Conservation (phyloP, 257 asterid species). For the Nicotiana paniculata region DNA sequence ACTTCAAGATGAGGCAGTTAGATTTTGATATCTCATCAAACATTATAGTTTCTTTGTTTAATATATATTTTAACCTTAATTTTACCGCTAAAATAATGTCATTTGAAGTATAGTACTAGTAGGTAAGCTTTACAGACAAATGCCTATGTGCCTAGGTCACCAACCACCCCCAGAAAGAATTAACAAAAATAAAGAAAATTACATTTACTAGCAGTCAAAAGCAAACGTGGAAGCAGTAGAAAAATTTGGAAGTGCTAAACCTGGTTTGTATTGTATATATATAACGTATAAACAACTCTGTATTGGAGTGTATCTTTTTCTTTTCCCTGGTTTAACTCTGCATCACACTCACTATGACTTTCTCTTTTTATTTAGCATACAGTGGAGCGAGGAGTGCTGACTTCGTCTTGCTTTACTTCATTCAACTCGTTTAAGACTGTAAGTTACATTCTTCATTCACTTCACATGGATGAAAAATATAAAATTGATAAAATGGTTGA, state of each 20-base stretch:
- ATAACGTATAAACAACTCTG: conserved; percentile 4
- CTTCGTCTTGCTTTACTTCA: no score
- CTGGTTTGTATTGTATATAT: background rate
- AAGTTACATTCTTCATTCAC: no score
- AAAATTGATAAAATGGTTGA: no score
- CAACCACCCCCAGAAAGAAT: background rate
- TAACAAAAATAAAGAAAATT: background rate
- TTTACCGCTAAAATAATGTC: no score
- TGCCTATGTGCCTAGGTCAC: background rate
- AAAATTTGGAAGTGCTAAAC: background rate
- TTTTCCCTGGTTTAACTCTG: background rate
- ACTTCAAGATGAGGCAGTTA: no score
- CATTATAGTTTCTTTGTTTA: no score
- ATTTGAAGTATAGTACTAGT: no score
- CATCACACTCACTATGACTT: background rate
- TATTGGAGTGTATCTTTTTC: background rate
- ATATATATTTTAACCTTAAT: no score
- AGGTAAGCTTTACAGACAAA: no score
- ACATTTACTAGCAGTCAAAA: background rate
- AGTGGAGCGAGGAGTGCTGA: background rate
- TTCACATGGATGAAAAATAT: no score
- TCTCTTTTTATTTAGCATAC: background rate
- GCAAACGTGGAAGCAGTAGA: conserved; percentile 7
- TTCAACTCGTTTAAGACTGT: no score
- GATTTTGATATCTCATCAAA: no score